Evolutionary conservation across 2,329 filamentous ascomycete genomes (phyloP).

Genomic region (Botryotinia convoluta): DNA sequence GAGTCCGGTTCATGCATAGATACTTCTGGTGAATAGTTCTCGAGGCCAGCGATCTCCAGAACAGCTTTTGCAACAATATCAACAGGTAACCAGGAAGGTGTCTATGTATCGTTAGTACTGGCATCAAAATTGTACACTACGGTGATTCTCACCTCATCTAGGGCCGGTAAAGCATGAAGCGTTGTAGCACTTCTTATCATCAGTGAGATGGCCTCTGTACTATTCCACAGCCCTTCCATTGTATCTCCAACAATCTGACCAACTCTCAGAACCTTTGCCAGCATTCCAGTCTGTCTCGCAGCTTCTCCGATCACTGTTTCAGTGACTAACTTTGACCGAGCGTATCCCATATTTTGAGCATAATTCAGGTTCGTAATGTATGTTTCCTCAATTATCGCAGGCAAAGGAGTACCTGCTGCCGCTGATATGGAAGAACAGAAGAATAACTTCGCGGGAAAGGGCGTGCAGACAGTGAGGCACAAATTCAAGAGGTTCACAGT

Average conservation of each 20-base stretch:
- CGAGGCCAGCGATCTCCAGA: slow-evolving; percentile 40
- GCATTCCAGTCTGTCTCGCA: slow-evolving; percentile 37
- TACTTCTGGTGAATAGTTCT: not conserved
- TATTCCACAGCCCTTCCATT: slow-evolving; percentile 49
- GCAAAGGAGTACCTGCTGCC: slow-evolving; percentile 35
- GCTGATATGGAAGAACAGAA: slow-evolving; percentile 43
- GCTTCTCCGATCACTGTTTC: slow-evolving; percentile 45
- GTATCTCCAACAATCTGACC: slow-evolving; percentile 53
- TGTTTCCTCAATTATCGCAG: slow-evolving; percentile 40
- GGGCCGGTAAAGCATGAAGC: slow-evolving; percentile 45
- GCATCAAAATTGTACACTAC: not conserved
- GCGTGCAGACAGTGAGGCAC: slow-evolving; percentile 36
- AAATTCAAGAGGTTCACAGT: slow-evolving; percentile 45
- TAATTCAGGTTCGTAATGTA: slow-evolving; percentile 27
- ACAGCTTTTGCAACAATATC: slow-evolving; percentile 45
- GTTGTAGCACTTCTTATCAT: slow-evolving; percentile 48
- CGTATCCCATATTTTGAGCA: slow-evolving; percentile 52
- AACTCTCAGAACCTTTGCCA: slow-evolving; percentile 44
- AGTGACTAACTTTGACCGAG: slow-evolving; percentile 48
- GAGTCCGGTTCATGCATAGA: slow-evolving; percentile 22
- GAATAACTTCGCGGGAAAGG: slow-evolving; percentile 36
- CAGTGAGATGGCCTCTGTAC: slow-evolving; percentile 51
- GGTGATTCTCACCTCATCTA: slow-evolving; percentile 41
- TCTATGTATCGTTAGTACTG: slow-evolving; percentile 23
- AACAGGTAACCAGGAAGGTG: slow-evolving; percentile 47